Base-by-base conservation (phyloP, 2,329 filamentous ascomycete genomes). In the Pestalotiopsis sp. region DNA sequence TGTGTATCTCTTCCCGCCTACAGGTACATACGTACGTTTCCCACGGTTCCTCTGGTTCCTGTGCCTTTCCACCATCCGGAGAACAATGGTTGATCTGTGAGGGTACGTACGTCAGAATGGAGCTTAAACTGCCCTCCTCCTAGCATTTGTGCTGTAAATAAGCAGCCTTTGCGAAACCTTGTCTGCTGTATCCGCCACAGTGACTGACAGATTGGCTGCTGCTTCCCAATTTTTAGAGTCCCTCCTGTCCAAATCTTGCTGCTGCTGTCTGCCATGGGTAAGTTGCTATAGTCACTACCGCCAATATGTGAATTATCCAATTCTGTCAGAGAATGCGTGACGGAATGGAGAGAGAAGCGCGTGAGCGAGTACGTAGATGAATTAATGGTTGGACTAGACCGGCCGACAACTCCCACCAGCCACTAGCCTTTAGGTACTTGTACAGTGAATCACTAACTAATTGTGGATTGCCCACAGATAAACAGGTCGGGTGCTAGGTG, bases 391-490 rank as follows among this genome's bases (percentile, higher is more conserved):
- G n/a, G 17, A 52, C 44, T 52, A 52, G 44, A 52, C 44, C 44
- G n/a, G 44, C 44, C 44, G 44, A 9, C 44, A 20, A 22, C 14
- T 35, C 30, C 30, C 30, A 7, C 30, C 30, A 35, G 30, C 44
- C 20, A 10, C 44, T 52, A 52, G 44, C 44, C 7, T 52, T 6
- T 52, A 20, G 44, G 44, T 52, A 52, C 44, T 52, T 52, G 44
- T 35, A 35, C 30, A 35, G 30, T 35, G 30, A 35, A 2, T 35
- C 30, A 35, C 30, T 35, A 35, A 35, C 30, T 35, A 35, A 35
- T 35, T 35, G 30, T 35, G 44, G 44, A 9, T n/a, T 7, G 30
- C 61, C 67, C 67, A 68, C 70, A 65, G 68, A 67, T 66, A 66
- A 66, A 69, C 69, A 68, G 69, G 24, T 22, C 14, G 56, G 24